Evolutionary conservation across 306 rosid genomes (phyloP).

Genomic region (Prunus persica): Prunus_persica_NCBIv2 NC_034016.1:12631001-12631500

Average conservation of each 20-base stretch:
- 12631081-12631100: neutral
- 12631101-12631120: neutral
- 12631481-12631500: constrained; percentile 6
- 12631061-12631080: constrained; percentile 48
- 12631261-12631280: constrained; percentile 3
- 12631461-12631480: constrained; percentile 14
- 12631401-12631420: neutral
- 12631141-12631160: constrained; percentile 17
- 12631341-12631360: no score
- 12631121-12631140: constrained; percentile 16
- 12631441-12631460: constrained; percentile 16
- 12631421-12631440: constrained; percentile 18
- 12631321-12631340: constrained; percentile 2
- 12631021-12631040: constrained; percentile 28
- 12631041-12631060: constrained; percentile 48
- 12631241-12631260: constrained; percentile 14
- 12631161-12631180: constrained; percentile 43
- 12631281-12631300: neutral
- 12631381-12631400: neutral
- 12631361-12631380: no score
- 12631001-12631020: constrained; percentile 18
- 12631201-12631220: neutral
- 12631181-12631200: constrained; percentile 39
- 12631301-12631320: no score
- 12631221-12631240: constrained; percentile 19